Evolutionary conservation across 164 flowering plant genomes (phyloP), one percentile per base, ranked within the genome.

Genomic region (Aristolochia californica): DNA sequence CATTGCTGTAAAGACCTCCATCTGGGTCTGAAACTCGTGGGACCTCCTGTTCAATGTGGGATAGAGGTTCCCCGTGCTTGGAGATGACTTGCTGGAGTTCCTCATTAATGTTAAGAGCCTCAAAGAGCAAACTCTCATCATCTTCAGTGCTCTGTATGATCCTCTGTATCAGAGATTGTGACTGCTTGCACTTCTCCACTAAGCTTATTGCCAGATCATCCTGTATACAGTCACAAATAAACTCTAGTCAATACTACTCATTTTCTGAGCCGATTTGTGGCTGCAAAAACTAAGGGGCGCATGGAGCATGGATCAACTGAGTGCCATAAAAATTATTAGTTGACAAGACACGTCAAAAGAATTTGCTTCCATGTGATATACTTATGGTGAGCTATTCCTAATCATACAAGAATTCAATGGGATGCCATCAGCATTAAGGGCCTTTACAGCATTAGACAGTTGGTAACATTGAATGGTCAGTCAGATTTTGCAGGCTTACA

Each of bases 51-150:
- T 28, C 55, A 34, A 21, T 0, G 1, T 9, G 57, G 24, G 30
- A 24, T 25, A 17, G 51, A 14, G 52, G 5, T 22, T 54, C 58
- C 8, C 12, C 78, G 48, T 69, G 80, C 63, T 65, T 82, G 49
- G 86, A 76, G 68, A 87, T 73, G 62, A 81, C 76, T 40, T 68
- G 69, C 52, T 78, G 81, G 55, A 91, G 85, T 68, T 84, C 82
- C 17, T 88, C 98, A 44, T 91, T 75, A 38, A 91, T 83, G 75
- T 75, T 77, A 40, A 91, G 74, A 40, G 96, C 96, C 66, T 85
- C 96, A 53, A 85, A 85, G 25, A 91, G 88, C 71, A 84, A 64
- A 9, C 48, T 72, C 53, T 91, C 91, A 52, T 88, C 90, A 11
- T 83, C 83, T 21, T 64, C 65, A 16, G 90, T 79, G 65, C 70